These are phyloP conservation scores for Lasiodiplodia sp. DNA, from an alignment of 2,329 filamentous ascomycete species.

Conservation along the genomic window DNA sequence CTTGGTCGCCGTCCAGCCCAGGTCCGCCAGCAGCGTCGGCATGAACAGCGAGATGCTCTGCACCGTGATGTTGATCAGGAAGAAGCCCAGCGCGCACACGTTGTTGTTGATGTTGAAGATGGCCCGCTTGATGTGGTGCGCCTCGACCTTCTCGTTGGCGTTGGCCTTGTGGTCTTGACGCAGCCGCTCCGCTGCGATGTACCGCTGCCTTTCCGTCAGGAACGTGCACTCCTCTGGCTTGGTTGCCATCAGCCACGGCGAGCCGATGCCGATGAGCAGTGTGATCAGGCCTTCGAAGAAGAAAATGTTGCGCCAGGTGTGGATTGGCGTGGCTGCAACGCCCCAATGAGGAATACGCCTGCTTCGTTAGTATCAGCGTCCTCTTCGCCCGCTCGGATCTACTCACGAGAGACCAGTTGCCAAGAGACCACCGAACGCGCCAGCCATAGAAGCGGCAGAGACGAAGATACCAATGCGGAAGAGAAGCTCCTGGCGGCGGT, in stretches of 20 bases:
- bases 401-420: constrained; percentile 58
- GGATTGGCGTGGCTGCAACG: constrained; percentile 49
- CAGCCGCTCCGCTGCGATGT: constrained; percentile 62
- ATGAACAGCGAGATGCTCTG: constrained; percentile 54
- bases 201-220: constrained; percentile 60
- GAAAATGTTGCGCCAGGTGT: constrained; percentile 66
- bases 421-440: constrained; percentile 65
- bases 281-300: constrained; percentile 64
- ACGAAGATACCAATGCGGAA: constrained; percentile 65
- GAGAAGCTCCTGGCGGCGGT: constrained; percentile 63
- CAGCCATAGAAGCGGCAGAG: constrained; percentile 62
- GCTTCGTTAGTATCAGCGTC: constrained; percentile 30
- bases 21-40: constrained; percentile 47
- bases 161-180: constrained; percentile 52
- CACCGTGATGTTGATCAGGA: constrained; percentile 67
- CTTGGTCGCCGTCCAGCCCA: constrained; percentile 48
- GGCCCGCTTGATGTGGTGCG: constrained; percentile 59
- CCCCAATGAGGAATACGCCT: constrained; percentile 61
- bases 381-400: constrained; percentile 31
- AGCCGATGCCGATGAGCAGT: constrained; percentile 49
- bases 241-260: constrained; percentile 62
- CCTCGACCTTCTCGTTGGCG: constrained; percentile 53
- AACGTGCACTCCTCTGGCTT: constrained; percentile 58
- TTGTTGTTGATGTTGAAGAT: constrained; percentile 66
- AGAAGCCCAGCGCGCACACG: constrained; percentile 65